Evolutionary conservation across 2,329 filamentous ascomycete genomes (phyloP).

Genomic region (Colletotrichum costaricense): DNA sequence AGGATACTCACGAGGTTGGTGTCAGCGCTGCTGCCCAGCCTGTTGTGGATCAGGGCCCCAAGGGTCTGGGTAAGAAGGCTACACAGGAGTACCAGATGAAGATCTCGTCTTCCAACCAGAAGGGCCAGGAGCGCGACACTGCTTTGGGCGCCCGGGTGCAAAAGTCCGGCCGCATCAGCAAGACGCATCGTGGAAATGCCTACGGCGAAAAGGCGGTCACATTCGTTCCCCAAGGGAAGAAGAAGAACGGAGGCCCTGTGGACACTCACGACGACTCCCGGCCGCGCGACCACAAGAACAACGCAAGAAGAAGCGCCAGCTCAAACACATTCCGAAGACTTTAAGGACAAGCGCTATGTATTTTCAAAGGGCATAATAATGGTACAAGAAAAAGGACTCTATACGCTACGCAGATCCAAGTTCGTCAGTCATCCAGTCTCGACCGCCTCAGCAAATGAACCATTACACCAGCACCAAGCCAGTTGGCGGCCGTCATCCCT

Average conservation of each 20-base stretch:
- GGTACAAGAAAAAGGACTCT: constrained; percentile 29
- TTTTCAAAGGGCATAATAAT: constrained; percentile 37
- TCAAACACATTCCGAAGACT: constrained; percentile 79
- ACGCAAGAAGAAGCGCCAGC: constrained; percentile 76
- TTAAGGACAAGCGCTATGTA: constrained; percentile 49
- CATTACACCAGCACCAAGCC: constrained; percentile 31
- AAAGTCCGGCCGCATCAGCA: constrained; percentile 59
- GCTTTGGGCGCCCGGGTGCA: constrained; percentile 67
- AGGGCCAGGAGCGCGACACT: constrained; percentile 66
- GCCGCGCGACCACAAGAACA: constrained; percentile 47
- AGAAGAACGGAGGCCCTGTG: constrained; percentile 43
- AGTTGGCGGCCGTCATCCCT: constrained; percentile 15
- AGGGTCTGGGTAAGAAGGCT: constrained; percentile 29
- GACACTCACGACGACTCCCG: neutral
- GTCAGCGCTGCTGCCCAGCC: constrained; percentile 26
- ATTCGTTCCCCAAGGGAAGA: constrained; percentile 75
- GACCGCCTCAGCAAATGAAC: constrained; percentile 13
- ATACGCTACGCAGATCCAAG: constrained; percentile 16
- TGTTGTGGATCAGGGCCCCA: constrained; percentile 9
- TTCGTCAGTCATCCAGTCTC: constrained; percentile 18
- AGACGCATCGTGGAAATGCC: constrained; percentile 58
- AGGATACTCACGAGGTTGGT: constrained; percentile 33
- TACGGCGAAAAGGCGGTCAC: constrained; percentile 76
- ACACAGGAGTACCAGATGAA: constrained; percentile 60
- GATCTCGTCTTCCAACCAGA: constrained; percentile 76